Percentiles rank a stretch among this genome's conserved stretches.
Conservation (phyloP, 2,329 filamentous ascomycete species). For the Chlorencoelia australis region DNA sequence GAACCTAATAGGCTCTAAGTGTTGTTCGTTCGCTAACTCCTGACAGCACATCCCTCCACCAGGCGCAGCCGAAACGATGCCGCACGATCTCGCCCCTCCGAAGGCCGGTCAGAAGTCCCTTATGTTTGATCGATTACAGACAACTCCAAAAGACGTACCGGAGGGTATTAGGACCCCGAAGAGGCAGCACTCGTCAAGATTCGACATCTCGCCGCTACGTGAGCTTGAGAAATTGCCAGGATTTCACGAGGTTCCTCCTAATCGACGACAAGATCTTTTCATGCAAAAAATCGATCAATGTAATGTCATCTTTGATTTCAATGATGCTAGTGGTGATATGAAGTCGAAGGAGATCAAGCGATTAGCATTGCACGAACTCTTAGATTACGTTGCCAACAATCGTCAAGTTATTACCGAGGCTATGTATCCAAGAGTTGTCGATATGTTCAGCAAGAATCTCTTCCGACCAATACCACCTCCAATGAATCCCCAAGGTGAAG, state of each 20-base stretch:
- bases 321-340: slow-evolving; percentile 96
- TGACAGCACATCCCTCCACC: slow-evolving; percentile 79
- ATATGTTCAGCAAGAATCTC: slow-evolving; percentile 98
- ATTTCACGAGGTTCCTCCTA: slow-evolving; percentile 94
- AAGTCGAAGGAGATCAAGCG: slow-evolving; percentile 99
- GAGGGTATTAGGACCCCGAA: slow-evolving; percentile 93
- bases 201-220: slow-evolving; percentile 93
- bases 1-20: background rate
- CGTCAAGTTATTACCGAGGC: slow-evolving; percentile 96
- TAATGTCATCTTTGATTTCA: slow-evolving; percentile 99
- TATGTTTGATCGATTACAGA: slow-evolving; percentile 80
- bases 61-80: slow-evolving; percentile 94
- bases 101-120: slow-evolving; percentile 85
- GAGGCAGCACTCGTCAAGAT: slow-evolving; percentile 92
- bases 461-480: slow-evolving; percentile 95
- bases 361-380: slow-evolving; percentile 84
- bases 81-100: slow-evolving; percentile 87
- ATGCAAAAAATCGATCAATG: slow-evolving; percentile 99
- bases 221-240: slow-evolving; percentile 95
- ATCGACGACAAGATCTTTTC: slow-evolving; percentile 89
- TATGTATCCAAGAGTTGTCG: slow-evolving; percentile 96
- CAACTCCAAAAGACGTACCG: slow-evolving; percentile 91
- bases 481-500: slow-evolving; percentile 95
- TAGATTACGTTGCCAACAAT: slow-evolving; percentile 98
- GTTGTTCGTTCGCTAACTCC: slow-evolving; percentile 3